Percentiles rank a stretch among this genome's conserved stretches.
Evolutionary conservation across 495 filamentous ascomycete genomes (phyloP).

Genomic region (Durotheca rogersii): DNA sequence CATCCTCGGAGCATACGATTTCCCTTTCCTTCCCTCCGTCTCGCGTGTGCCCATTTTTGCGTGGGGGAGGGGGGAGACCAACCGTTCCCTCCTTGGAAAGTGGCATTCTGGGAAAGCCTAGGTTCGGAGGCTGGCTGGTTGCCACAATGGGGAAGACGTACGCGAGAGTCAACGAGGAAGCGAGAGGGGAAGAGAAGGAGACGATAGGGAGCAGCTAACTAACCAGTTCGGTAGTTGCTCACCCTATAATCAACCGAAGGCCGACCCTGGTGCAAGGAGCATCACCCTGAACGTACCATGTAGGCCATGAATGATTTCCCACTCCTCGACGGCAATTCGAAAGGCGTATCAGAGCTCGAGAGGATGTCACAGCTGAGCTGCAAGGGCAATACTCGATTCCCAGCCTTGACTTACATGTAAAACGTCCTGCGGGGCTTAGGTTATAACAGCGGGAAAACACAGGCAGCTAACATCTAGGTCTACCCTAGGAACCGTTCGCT

Average conservation of each 20-base stretch:
- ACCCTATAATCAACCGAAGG: too few relatives aligned
- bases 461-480: constrained; percentile 25
- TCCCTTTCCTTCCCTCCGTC: too few relatives aligned
- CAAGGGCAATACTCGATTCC: constrained; percentile 18
- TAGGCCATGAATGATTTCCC: constrained; percentile 37
- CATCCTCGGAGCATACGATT: too few relatives aligned
- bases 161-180: too few relatives aligned
- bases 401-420: constrained; percentile 35
- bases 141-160: too few relatives aligned
- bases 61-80: too few relatives aligned
- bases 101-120: too few relatives aligned
- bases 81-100: too few relatives aligned
- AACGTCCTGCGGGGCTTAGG: constrained; percentile 14
- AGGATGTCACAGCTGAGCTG: constrained; percentile 22
- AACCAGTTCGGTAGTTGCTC: constrained; percentile 9
- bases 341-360: constrained; percentile 34
- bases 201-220: constrained; percentile 22
- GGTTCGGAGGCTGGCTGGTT: too few relatives aligned
- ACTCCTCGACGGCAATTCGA: constrained; percentile 32
- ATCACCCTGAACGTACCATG: constrained; percentile 24
- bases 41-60: too few relatives aligned
- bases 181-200: neutral
- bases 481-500: constrained; percentile 48
- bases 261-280: too few relatives aligned
- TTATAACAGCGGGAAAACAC: neutral